phyloP scores from a whole-genome alignment of 768 basidiomycete genomes.

The Trametes elegans region DNA sequence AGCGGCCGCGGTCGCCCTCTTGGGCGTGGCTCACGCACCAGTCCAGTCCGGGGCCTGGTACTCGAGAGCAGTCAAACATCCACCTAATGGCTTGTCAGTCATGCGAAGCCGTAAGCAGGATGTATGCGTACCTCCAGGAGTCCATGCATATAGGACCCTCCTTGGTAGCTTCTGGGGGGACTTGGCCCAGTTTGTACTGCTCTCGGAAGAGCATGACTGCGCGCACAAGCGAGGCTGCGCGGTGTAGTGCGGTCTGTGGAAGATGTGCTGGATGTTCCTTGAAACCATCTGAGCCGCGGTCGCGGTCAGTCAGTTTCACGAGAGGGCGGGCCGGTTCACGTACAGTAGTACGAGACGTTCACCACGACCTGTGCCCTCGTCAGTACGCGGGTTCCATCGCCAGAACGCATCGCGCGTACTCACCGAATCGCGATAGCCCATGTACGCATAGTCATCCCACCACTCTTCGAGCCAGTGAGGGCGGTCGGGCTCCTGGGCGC shows the following conservation, averaged over 20 bases:
- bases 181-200: constrained; percentile 60
- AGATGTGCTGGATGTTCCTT: constrained; percentile 61
- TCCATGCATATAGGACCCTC: constrained; percentile 84
- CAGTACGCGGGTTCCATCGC: not conserved
- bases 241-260: constrained; percentile 52
- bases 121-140: constrained; percentile 60
- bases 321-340: constrained; percentile 6
- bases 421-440: constrained; percentile 84
- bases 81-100: constrained; percentile 44
- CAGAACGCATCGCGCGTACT: constrained; percentile 25
- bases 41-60: constrained; percentile 76
- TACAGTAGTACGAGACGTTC: constrained; percentile 95
- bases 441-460: constrained; percentile 89
- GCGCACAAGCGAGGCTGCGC: constrained; percentile 72
- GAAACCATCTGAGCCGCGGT: constrained; percentile 63
- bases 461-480: constrained; percentile 89
- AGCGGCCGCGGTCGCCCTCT: constrained; percentile 51
- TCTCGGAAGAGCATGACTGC: constrained; percentile 74
- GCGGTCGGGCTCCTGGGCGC: constrained; percentile 44
- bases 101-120: too few relatives aligned
- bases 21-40: constrained; percentile 50
- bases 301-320: not conserved
- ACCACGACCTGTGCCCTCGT: constrained; percentile 58
- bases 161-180: constrained; percentile 63
- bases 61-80: constrained; percentile 91